Evolutionary conservation across 352 stramenopile genomes (phyloP).

Genomic region (Lagenidium giganteum): DNA sequence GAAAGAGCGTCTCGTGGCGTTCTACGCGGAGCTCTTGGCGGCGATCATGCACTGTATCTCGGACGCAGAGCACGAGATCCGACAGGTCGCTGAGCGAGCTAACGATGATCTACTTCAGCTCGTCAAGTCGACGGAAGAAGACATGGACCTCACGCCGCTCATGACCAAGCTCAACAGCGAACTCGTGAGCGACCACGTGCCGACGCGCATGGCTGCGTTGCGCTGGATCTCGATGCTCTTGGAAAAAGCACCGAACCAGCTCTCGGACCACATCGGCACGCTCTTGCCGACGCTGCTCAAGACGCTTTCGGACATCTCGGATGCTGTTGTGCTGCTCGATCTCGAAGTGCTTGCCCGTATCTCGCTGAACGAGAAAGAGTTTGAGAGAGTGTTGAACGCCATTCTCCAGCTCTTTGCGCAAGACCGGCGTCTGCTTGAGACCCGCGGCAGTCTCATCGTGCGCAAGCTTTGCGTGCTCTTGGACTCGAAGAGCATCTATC

Average conservation of each 20-base stretch:
- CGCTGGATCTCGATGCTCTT: slow-evolving; percentile 99
- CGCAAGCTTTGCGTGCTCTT: slow-evolving; percentile 97
- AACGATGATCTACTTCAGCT: slow-evolving; percentile 96
- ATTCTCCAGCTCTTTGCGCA: slow-evolving; percentile 94
- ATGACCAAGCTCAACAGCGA: slow-evolving; percentile 95
- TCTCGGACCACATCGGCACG: slow-evolving; percentile 89
- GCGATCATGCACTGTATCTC: slow-evolving; percentile 98
- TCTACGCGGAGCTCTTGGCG: slow-evolving; percentile 94
- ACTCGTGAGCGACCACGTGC: slow-evolving; percentile 94
- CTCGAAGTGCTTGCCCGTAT: slow-evolving; percentile 96
- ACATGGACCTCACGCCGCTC: slow-evolving; percentile 91
- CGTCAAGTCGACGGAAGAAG: slow-evolving; percentile 88
- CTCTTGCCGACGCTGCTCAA: slow-evolving; percentile 95
- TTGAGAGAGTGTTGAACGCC: slow-evolving; percentile 91
- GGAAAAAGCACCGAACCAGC: slow-evolving; percentile 94
- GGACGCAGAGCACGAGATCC: slow-evolving; percentile 95
- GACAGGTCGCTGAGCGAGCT: slow-evolving; percentile 93
- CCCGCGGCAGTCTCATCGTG: slow-evolving; percentile 96
- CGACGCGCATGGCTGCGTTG: slow-evolving; percentile 93
- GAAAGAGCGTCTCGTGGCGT: slow-evolving; percentile 92
- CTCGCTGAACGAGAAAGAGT: slow-evolving; percentile 88
- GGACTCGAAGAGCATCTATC: slow-evolving; percentile 97
- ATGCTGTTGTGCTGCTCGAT: slow-evolving; percentile 96
- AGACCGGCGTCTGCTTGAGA: slow-evolving; percentile 86
- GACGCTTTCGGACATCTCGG: slow-evolving; percentile 93